Base-by-base conservation (phyloP, 805 yeast species). In the Saccharomycopsis schoenii region DNA sequence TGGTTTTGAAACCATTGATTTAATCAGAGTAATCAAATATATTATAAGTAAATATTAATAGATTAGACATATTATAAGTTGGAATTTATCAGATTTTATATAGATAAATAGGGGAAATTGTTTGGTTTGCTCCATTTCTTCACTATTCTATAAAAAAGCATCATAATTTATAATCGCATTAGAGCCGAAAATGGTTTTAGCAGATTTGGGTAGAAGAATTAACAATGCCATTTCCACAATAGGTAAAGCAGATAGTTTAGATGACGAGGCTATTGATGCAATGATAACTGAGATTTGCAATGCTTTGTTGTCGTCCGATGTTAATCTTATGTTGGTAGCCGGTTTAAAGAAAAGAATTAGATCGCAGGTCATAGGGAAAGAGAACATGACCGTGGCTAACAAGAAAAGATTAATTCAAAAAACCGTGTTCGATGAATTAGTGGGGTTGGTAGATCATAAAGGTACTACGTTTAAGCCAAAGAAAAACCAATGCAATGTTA, bases 241-340 rank as follows among this genome's bases (percentile, higher is more conserved):
- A 55, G 76, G 88, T 42, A 76, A 77, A 66, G 75, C 89, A 8
- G 80, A 77, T 17, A 78, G 82, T 47, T 86, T 82, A 63, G 89
- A 84, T 61, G 80, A 79, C 65, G 76, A 74, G 42, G 86, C 85
- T 14, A 80, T 88, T 58, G 89, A 86, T 68, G 71, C 71, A 39
- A 82, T 92, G 86, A 76, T 94, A 67, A 93, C 93, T 71, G 96
- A 88, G 68, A 85, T 93, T 58, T 89, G 96, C 62, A 85, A 88
- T 62, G 99, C 99, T 0, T 79, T 93, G 61, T 77, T 94, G 61
- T 97, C 92, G 73, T 81, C 94, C n/a, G 99, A 93, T 73, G 98
- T 93, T 25, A 94, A 94, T 69, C 85, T 94, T 70, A 83, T 82
- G 67, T 78, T 93, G 56, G 99, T 93, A 36, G 83, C 89, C 43